Percentiles rank a stretch among this genome's conserved stretches.
Evolutionary conservation across 495 filamentous ascomycete species (phyloP).

Genomic region (Parathielavia appendiculata): DNA sequence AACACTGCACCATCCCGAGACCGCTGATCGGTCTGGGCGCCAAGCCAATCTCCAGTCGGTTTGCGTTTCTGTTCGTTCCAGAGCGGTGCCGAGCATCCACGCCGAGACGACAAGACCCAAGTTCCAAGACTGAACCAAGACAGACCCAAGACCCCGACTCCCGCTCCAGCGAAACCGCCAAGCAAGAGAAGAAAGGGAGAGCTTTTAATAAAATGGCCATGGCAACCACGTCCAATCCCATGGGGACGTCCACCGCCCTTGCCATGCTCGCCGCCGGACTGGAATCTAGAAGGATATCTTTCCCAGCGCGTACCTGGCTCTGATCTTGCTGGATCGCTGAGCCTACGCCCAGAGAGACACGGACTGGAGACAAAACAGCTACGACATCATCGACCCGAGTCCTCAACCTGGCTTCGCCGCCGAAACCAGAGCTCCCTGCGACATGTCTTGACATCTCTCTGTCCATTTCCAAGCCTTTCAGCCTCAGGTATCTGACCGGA

Average conservation of each 20-base stretch:
- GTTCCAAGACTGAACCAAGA: too few relatives aligned
- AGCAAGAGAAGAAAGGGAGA: constrained; percentile 5
- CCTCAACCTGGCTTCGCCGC: background rate
- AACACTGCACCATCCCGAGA: background rate
- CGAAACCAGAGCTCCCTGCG: background rate
- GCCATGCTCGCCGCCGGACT: background rate
- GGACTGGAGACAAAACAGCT: background rate
- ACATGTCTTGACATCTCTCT: constrained; percentile 13
- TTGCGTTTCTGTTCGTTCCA: constrained; percentile 7
- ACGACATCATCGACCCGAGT: background rate
- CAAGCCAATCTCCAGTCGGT: constrained; percentile 7
- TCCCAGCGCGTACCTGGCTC: background rate
- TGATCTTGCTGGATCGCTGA: too few relatives aligned
- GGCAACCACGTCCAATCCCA: background rate
- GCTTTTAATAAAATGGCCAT: constrained; percentile 15
- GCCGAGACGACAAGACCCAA: constrained; percentile 8
- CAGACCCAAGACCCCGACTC: constrained; percentile 3
- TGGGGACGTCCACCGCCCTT: background rate
- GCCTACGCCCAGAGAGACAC: background rate
- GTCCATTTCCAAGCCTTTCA: background rate
- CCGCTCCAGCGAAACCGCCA: constrained; percentile 8
- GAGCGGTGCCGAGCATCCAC: constrained; percentile 7
- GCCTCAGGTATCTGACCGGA: background rate
- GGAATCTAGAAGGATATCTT: background rate
- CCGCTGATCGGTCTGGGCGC: constrained; percentile 20